Evolutionary conservation across 176 grass and related monocot species (phyloP), one percentile per base, ranked within the genome.

Genomic region (Aegilops umbellulata): DNA sequence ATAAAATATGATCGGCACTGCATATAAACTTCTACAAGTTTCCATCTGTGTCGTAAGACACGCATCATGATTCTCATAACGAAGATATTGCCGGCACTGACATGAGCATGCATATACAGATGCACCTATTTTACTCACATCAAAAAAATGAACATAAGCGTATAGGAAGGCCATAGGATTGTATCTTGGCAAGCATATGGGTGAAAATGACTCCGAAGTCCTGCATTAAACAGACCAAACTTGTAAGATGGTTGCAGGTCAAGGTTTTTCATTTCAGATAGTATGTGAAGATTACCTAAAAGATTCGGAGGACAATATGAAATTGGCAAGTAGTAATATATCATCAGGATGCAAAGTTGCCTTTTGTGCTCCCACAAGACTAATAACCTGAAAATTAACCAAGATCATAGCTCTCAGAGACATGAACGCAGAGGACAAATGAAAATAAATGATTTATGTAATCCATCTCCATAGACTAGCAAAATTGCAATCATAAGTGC

Each of bases 131-230:
- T 65, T 69, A 98, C 93, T 98, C 89, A 99, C 97, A 91, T 96
- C 90, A 74, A 99, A 89, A 88, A 99, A 99, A 86, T 99, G 90
- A 79, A 99, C 90, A 30, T 99, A 99, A 70, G 94, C 92, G 80
- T 99, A 91, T 82, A 99, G 49, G 82, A 91, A 99, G 39, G 85
- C 97, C 97, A 99, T 96, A 76, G 94, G 82, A 88, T 92, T 99
- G 85, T 99, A 99, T 99, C 94, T 92, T 84, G 97, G 94, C 61
- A 99, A 81, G 90, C 97, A 99, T 88, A 99, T 99, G 65, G 97
- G 97, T 61, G 90, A 94, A 79, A 96, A 99, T 20, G 94, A 94
- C 75, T 99, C 94, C 9, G 94, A 99, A 82, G 94, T 99, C 87
- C 94, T 99, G 90, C 83, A 82, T 65, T 63, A 86, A 82, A 78